These are phyloP conservation scores for Entomortierella lignicola DNA, from an alignment of 192 early-diverging fungal species.

Conservation along the genomic window DNA sequence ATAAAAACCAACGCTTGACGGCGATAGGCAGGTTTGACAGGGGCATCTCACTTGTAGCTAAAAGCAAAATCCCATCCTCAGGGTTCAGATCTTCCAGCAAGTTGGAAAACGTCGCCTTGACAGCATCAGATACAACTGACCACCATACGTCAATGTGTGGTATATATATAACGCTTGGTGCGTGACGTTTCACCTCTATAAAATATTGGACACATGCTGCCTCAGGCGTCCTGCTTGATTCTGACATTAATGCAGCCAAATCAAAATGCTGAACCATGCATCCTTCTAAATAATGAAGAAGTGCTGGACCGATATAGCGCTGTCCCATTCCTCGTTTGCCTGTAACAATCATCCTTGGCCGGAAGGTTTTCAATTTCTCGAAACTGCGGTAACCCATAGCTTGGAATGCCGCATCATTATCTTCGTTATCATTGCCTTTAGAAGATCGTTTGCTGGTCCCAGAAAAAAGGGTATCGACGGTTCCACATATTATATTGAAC, in stretches of 20 bases:
- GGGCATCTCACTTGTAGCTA: conserved; percentile 64
- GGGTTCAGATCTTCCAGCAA: conserved; percentile 60
- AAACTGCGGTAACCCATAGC: conserved; percentile 47
- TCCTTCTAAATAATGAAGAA: conserved; percentile 67
- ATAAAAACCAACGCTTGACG: conserved; percentile 49
- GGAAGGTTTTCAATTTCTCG: conserved; percentile 54
- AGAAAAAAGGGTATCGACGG: conserved; percentile 30
- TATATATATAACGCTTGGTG: conserved; percentile 69
- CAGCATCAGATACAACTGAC: conserved; percentile 56
- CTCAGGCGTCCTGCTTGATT: conserved; percentile 59
- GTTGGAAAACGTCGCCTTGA: conserved; percentile 60
- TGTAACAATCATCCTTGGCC: conserved; percentile 70
- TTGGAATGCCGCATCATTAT: conserved; percentile 43
- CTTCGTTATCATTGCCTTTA: conserved; percentile 11
- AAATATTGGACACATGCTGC: conserved; percentile 66
- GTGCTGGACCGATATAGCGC: conserved; percentile 61
- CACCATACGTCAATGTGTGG: conserved; percentile 67
- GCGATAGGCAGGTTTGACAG: conserved; percentile 50
- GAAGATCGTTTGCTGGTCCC: conserved; percentile 4
- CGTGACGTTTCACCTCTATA: conserved; percentile 68
- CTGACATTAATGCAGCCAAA: conserved; percentile 58
- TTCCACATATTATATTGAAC: conserved; percentile 19
- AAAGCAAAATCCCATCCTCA: conserved; percentile 63
- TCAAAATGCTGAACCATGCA: conserved; percentile 69
- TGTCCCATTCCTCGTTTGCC: conserved; percentile 74